phyloP scores from a whole-genome alignment of 768 basidiomycete genomes.

The Calvatia gigantea region DNA sequence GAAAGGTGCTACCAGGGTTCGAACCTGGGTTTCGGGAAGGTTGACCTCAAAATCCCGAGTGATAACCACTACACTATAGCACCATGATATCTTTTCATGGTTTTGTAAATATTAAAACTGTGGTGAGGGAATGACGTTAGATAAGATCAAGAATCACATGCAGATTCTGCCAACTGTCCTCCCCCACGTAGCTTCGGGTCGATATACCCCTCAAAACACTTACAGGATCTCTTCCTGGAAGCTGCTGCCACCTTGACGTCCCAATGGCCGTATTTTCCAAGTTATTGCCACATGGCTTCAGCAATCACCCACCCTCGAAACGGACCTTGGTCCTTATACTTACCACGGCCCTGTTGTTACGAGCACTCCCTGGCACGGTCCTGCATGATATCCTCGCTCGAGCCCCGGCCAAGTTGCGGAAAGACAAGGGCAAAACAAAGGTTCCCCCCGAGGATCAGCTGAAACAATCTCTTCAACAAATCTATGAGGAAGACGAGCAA shows the following conservation, averaged over 20 bases:
- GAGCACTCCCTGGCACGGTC: slow-evolving; percentile 29
- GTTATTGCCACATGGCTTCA: slow-evolving; percentile 5
- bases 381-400: slow-evolving; percentile 28
- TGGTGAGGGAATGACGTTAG: background rate
- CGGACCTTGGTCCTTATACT: slow-evolving; percentile 40
- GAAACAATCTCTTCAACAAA: slow-evolving; percentile 47
- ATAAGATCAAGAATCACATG: background rate
- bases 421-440: slow-evolving; percentile 17
- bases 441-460: slow-evolving; percentile 38
- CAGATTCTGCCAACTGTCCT: background rate
- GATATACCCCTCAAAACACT: no score
- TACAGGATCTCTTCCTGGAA: no score
- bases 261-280: slow-evolving; percentile 24
- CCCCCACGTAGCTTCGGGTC: no score
- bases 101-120: background rate
- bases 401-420: slow-evolving; percentile 18
- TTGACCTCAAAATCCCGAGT: slow-evolving; percentile 7
- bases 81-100: background rate
- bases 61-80: slow-evolving; percentile 13
- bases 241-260: no score
- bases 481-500: slow-evolving; percentile 58
- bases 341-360: slow-evolving; percentile 47
- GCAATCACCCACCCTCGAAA: slow-evolving; percentile 17
- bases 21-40: slow-evolving; percentile 12
- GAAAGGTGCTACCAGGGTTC: slow-evolving; percentile 10